Conservation (phyloP, 176 grass and related monocot genomes). For the Triticum urartu region DNA sequence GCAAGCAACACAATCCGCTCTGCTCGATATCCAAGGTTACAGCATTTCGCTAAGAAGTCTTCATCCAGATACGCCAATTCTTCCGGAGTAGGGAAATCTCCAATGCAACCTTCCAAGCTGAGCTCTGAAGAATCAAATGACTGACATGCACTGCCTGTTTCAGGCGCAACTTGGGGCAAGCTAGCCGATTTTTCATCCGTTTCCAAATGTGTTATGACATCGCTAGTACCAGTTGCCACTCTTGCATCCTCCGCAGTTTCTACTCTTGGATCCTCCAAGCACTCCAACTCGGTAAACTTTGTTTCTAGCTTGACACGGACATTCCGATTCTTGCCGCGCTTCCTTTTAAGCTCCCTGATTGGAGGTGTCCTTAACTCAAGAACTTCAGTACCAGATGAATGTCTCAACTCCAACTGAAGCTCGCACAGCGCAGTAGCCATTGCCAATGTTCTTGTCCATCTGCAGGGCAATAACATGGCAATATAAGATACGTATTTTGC, state of each 20-base stretch:
- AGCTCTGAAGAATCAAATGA: slow-evolving; percentile 13
- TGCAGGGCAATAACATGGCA: slow-evolving; percentile 11
- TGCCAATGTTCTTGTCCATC: slow-evolving; percentile 68
- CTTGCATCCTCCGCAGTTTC: background rate
- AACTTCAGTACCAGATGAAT: background rate
- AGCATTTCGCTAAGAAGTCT: slow-evolving; percentile 38
- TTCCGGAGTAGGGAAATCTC: slow-evolving; percentile 64
- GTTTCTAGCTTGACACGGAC: slow-evolving; percentile 46
- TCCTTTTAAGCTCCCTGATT: slow-evolving; percentile 49
- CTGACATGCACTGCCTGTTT: background rate
- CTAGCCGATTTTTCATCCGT: background rate
- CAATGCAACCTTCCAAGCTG: slow-evolving; percentile 25
- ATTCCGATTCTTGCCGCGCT: slow-evolving; percentile 20
- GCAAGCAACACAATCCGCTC: slow-evolving; percentile 63
- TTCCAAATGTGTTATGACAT: background rate
- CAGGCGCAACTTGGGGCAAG: slow-evolving; percentile 11
- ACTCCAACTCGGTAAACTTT: slow-evolving; percentile 31
- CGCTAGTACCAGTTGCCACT: background rate
- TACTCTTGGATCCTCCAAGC: background rate
- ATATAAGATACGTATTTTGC: background rate
- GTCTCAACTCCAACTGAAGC: slow-evolving; percentile 52
- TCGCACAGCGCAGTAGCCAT: slow-evolving; percentile 69
- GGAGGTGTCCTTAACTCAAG: slow-evolving; percentile 59
- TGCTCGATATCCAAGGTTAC: slow-evolving; percentile 75
- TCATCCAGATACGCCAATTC: slow-evolving; percentile 63